Evolutionary conservation across 805 yeast species (phyloP), one percentile per base, ranked within the genome.

Genomic region (Nakazawaea sp.): DNA sequence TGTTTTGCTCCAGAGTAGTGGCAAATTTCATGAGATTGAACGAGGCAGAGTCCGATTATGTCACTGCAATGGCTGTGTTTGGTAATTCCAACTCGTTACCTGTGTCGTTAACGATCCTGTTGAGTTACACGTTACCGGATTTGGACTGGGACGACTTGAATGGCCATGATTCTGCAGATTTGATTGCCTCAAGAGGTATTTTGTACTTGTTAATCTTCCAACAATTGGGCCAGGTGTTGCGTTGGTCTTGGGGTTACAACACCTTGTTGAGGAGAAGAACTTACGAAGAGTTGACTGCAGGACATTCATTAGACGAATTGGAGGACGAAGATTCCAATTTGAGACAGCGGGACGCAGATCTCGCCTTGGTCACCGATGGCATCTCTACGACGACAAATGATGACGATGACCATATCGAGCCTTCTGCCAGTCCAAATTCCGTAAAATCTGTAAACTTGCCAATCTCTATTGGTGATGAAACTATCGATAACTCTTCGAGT

Each of bases 11-110:
- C 5, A 60, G 62, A 21, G 20, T 74, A 17, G 70, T 78, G 28
- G 65, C 86, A 3, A 55, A 58, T 11, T 45, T 77, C 30, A 55
- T 88, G 44, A 51, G 59, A 6, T 62, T 92, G 49, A 83, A 83
- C 49, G 73, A 64, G 33, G 75, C 84, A 11, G 97, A 92, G 59
- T 54, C 85, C 3, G 89, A 90, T 61, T 90, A 86, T 51, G 96
- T 92, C 34, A 82, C 94, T 17, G 97, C 96, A 2, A 92, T 92
- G 94, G 87, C 92, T 2, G 96, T 89, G 5, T 90, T 90, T 61
- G 97, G 97, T 36, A 92, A 90, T 61, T 86, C 96, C 30, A 90
- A 90, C 64, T 84, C 95, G 9, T 70, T 90, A 39, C 97, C 98
- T 0, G 97, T 90, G 2, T 87, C 96, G 0, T 68, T 92, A 46